Percentiles rank a stretch among this genome's conserved stretches.
Conservation (phyloP, 805 yeast genomes). For the Nakazawaea holstii region DNA sequence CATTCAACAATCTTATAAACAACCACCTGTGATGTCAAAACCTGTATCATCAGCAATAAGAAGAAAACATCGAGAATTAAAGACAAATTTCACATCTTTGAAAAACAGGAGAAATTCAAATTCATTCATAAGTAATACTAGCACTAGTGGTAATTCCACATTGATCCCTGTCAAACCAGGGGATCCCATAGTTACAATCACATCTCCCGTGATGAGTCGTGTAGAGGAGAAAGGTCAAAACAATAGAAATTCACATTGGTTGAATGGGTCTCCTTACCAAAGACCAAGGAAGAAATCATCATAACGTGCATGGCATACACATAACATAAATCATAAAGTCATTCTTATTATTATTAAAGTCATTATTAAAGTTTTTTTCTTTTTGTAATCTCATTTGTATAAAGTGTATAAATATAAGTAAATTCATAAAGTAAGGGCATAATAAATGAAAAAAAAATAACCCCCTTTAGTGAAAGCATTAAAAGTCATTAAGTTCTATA, state of each 20-base stretch:
- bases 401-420: too few species aligned
- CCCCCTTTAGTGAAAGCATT: neutral
- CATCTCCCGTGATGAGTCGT: slow-evolving; percentile 1
- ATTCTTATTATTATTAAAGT: too few species aligned
- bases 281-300: neutral
- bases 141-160: neutral
- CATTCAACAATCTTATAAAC: too few species aligned
- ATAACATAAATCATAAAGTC: too few species aligned
- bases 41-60: slow-evolving; percentile 6
- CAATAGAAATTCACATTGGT: neutral
- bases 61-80: slow-evolving; percentile 4
- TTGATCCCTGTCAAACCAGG: slow-evolving; percentile 4
- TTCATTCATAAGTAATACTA: neutral
- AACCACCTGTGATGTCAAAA: neutral
- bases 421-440: too few species aligned
- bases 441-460: neutral
- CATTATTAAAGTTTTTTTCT: too few species aligned
- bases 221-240: too few species aligned
- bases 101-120: neutral
- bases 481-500: neutral
- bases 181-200: neutral
- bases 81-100: neutral
- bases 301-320: too few species aligned
- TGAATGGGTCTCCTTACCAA: neutral
- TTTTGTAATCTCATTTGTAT: too few species aligned